phyloP scores from a whole-genome alignment of 2,329 filamentous ascomycete species.

The Triangularia setosa region DNA sequence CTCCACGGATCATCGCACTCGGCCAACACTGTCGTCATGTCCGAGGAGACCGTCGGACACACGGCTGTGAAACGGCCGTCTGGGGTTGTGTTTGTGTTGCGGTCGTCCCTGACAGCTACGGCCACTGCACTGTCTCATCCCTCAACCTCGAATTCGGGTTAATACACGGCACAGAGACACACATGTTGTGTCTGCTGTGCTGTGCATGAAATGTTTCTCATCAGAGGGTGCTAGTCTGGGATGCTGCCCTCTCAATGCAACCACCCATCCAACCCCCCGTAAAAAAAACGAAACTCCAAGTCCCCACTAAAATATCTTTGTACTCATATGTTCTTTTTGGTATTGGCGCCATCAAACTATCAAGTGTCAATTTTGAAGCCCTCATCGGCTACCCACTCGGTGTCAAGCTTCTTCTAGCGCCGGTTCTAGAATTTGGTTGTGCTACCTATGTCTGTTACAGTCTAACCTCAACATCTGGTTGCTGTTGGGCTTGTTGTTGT shows the following conservation, averaged over 20 bases:
- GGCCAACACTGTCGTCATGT: neutral
- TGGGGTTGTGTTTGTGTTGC: neutral
- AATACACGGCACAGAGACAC: neutral
- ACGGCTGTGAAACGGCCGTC: neutral
- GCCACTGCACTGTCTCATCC: neutral
- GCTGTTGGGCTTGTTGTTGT: constrained; percentile 7
- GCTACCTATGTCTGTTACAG: neutral
- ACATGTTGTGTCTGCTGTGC: neutral
- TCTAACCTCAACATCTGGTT: neutral
- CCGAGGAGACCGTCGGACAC: neutral
- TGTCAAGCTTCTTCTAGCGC: neutral
- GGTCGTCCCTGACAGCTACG: neutral
- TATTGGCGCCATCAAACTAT: neutral
- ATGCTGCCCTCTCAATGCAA: neutral
- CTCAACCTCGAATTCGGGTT: neutral
- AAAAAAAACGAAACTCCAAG: neutral
- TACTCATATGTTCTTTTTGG: neutral
- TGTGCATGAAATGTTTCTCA: neutral
- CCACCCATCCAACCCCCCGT: too few species aligned
- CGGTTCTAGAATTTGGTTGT: neutral
- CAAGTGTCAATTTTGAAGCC: neutral
- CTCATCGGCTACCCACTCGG: neutral
- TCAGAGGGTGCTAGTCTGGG: neutral
- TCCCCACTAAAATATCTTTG: neutral
- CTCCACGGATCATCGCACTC: neutral